Conservation (phyloP, 2,329 filamentous ascomycete genomes). For the Penicillium brevicompactum region DNA sequence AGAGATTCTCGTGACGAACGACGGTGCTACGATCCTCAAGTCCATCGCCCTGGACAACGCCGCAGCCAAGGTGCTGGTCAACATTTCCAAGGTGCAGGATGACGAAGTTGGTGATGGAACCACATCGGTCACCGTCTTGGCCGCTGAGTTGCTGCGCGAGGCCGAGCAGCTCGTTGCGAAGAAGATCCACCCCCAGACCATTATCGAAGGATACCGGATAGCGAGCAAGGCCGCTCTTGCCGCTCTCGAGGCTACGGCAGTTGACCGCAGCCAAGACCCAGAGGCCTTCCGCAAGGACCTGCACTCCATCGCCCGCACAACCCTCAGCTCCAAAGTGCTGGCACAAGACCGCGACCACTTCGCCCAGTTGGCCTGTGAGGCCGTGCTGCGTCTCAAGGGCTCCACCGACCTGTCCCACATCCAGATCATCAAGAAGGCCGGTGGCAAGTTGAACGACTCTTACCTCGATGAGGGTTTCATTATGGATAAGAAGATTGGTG, state of each 20-base stretch:
- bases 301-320: slow-evolving; percentile 87
- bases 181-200: slow-evolving; percentile 99
- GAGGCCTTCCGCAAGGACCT: slow-evolving; percentile 88
- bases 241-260: slow-evolving; percentile 79
- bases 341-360: slow-evolving; percentile 94
- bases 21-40: slow-evolving; percentile 97
- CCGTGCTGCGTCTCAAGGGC: slow-evolving; percentile 83
- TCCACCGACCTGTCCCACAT: slow-evolving; percentile 96
- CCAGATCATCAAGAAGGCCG: slow-evolving; percentile 99
- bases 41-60: slow-evolving; percentile 98
- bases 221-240: slow-evolving; percentile 84
- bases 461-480: slow-evolving; percentile 99
- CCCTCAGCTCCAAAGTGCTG: slow-evolving; percentile 94
- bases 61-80: slow-evolving; percentile 95
- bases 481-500: slow-evolving; percentile 97
- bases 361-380: slow-evolving; percentile 83
- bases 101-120: slow-evolving; percentile 98
- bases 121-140: slow-evolving; percentile 94
- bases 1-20: slow-evolving; percentile 98
- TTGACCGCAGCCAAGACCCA: slow-evolving; percentile 83
- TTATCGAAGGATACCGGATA: slow-evolving; percentile 99
- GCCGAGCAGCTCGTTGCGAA: slow-evolving; percentile 96
- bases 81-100: slow-evolving; percentile 99
- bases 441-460: slow-evolving; percentile 94
- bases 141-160: slow-evolving; percentile 91